These are phyloP conservation scores for Alternaria triticina DNA, from an alignment of 2,329 filamentous ascomycete species.

Conservation along the genomic window DNA sequence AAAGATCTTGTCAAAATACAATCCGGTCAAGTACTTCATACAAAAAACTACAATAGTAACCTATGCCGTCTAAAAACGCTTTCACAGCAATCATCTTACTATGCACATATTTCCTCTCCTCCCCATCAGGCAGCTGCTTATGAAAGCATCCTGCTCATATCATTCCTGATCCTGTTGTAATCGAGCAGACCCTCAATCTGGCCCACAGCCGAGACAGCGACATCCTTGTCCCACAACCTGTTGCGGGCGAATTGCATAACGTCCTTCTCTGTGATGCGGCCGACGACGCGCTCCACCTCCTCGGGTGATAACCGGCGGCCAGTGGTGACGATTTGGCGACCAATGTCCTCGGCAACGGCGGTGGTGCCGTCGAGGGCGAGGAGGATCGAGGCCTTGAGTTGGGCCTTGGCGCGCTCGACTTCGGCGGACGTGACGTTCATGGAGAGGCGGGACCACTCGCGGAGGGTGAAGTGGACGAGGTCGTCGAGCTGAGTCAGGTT, in stretches of 20 bases:
- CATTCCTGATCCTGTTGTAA: slow-evolving; percentile 79
- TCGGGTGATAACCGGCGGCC: slow-evolving; percentile 88
- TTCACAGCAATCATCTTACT: slow-evolving; percentile 24
- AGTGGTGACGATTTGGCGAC: slow-evolving; percentile 97
- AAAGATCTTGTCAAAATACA: slow-evolving; percentile 38
- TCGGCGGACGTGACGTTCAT: slow-evolving; percentile 87
- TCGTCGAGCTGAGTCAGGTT: slow-evolving; percentile 88
- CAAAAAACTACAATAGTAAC: slow-evolving; percentile 40
- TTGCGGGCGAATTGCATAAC: slow-evolving; percentile 95
- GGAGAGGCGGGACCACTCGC: slow-evolving; percentile 96
- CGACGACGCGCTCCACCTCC: slow-evolving; percentile 93
- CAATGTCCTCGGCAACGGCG: slow-evolving; percentile 96
- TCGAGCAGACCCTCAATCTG: slow-evolving; percentile 83
- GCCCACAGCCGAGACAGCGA: slow-evolving; percentile 92
- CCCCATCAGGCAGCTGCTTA: slow-evolving; percentile 14
- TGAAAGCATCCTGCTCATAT: slow-evolving; percentile 79
- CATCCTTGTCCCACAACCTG: slow-evolving; percentile 97
- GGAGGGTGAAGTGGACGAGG: slow-evolving; percentile 96
- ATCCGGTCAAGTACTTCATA: slow-evolving; percentile 34
- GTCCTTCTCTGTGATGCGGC: slow-evolving; percentile 90
- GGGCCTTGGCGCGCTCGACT: slow-evolving; percentile 97
- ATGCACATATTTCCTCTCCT: background rate
- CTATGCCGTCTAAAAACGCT: slow-evolving; percentile 9
- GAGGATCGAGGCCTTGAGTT: slow-evolving; percentile 97
- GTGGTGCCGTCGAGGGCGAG: slow-evolving; percentile 97